A percentile compares a stretch with the other conserved stretches of the same genome.
These are phyloP conservation scores for Elaeis guineensis DNA, from an alignment of 176 grass and related monocot genomes.

Conservation along the genomic window DNA sequence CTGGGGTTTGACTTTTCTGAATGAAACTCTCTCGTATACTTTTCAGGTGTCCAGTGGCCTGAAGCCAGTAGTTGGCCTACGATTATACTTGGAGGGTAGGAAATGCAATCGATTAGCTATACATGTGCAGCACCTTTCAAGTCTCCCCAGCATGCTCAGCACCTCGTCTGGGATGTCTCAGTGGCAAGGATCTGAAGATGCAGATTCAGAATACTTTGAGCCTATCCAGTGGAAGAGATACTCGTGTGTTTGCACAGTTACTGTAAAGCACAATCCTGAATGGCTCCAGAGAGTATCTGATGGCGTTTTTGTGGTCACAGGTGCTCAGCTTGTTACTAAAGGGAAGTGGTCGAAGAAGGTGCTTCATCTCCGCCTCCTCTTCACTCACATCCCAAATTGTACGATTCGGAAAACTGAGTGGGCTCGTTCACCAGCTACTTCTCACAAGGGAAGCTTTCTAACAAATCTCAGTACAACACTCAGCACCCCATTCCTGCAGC, in stretches of 20 bases:
- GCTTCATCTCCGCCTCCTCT: conserved; percentile 70
- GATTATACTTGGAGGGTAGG: conserved; percentile 79
- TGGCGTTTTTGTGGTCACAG: conserved; percentile 82
- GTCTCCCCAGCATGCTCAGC: conserved; percentile 83
- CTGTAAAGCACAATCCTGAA: conserved; percentile 47
- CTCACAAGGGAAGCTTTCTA: conserved; percentile 90
- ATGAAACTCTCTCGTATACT: too few species aligned
- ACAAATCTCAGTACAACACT: conserved; percentile 76
- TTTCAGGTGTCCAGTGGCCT: conserved; percentile 62
- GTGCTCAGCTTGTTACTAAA: conserved; percentile 78
- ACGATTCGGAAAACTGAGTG: conserved; percentile 66
- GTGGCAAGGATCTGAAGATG: conserved; percentile 73
- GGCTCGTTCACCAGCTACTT: conserved; percentile 44
- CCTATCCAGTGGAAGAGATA: conserved; percentile 85
- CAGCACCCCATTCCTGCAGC: conserved; percentile 68
- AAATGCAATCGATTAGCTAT: conserved; percentile 92
- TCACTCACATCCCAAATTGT: conserved; percentile 67
- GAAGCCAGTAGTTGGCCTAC: conserved; percentile 63
- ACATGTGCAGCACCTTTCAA: conserved; percentile 94
- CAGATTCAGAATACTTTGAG: conserved; percentile 58
- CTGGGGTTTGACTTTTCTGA: too few species aligned
- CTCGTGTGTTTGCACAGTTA: conserved; percentile 55
- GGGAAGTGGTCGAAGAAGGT: conserved; percentile 83
- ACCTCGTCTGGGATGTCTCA: conserved; percentile 33
- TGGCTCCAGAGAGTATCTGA: conserved; percentile 53